Evolutionary conservation across 129 eudicot genomes (phyloP), one percentile per base, ranked within the genome.

Genomic region (Chrysanthemum seticuspe): DNA sequence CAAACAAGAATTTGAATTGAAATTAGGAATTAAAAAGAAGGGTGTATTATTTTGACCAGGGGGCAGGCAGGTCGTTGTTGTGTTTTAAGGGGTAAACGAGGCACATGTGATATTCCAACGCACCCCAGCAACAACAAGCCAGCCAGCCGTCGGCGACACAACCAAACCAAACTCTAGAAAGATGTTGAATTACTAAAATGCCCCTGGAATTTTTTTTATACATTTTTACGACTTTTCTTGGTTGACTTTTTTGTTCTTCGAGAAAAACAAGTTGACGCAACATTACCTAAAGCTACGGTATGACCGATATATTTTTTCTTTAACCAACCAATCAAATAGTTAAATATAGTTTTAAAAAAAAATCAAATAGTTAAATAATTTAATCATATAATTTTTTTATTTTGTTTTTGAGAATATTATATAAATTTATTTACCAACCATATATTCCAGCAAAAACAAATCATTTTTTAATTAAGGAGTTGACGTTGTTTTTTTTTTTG

Each of bases 61-160:
- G 45, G 65, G 55, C n/a, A 23, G 4, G 58, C 36, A 10, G 58
- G 79, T 73, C 61, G 60, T 61, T 48, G 67, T 21, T 52, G 27
- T n/a, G 55, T 36, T 36, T 36, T 6, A 36, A 19, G 27, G 64
- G n/a, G n/a, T 1, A 15, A 76, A 76, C 62, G 62, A 50, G 65
- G 72, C 36, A 67, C 82, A 71, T 74, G 76, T 78, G 77, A 55
- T 15, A 62, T 78, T 67, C 56, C 81, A 71, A 71, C 76, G 76
- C 57, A 66, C 54, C 7, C 44, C 44, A 36, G 8, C 44, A 36
- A 36, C 45, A 36, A 7, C 9, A 6, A 36, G 45, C 45, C 45
- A 36, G 45, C 6, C 74, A 71, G 76, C 81, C 82, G 77, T 71
- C 77, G 77, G 61, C 82, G 77, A 71, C 51, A 52, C 6, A 21